A percentile compares a stretch with the other conserved stretches of the same genome.
Evolutionary conservation across 345 rosid genomes (phyloP).

Genomic region (Mercurialis annua): DNA sequence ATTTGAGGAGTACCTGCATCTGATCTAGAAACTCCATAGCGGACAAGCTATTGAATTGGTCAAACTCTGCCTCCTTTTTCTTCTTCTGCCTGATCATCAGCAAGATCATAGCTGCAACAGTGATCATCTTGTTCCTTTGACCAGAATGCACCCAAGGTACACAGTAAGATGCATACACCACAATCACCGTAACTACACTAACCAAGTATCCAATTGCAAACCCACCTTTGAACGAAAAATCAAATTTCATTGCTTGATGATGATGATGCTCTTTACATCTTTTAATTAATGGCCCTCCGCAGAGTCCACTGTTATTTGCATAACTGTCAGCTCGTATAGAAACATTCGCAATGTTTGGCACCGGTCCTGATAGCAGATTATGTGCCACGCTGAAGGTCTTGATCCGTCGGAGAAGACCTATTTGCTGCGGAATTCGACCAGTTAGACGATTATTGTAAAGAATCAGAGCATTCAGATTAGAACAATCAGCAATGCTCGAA

Average conservation of each 20-base stretch:
- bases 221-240: conserved; percentile 8
- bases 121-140: neutral
- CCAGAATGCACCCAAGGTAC: neutral
- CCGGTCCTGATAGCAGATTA: conserved; percentile 24
- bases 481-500: conserved; percentile 5
- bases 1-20: neutral
- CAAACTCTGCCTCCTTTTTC: neutral
- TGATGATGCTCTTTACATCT: neutral
- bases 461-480: conserved; percentile 18
- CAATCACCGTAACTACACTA: neutral
- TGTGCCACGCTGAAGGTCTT: conserved; percentile 24
- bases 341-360: conserved; percentile 9
- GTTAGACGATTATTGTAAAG: conserved; percentile 21
- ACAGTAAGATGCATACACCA: conserved; percentile 1
- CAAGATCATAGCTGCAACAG: neutral
- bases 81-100: neutral
- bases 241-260: neutral
- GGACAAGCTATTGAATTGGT: neutral
- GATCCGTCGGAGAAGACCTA: conserved; percentile 8
- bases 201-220: conserved; percentile 9
- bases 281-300: neutral
- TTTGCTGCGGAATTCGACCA: conserved; percentile 22
- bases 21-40: neutral
- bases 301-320: conserved; percentile 22
- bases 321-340: neutral